phyloP scores from a whole-genome alignment of 2,329 filamentous ascomycete species.

The Sporothrix euskadiensis region DNA sequence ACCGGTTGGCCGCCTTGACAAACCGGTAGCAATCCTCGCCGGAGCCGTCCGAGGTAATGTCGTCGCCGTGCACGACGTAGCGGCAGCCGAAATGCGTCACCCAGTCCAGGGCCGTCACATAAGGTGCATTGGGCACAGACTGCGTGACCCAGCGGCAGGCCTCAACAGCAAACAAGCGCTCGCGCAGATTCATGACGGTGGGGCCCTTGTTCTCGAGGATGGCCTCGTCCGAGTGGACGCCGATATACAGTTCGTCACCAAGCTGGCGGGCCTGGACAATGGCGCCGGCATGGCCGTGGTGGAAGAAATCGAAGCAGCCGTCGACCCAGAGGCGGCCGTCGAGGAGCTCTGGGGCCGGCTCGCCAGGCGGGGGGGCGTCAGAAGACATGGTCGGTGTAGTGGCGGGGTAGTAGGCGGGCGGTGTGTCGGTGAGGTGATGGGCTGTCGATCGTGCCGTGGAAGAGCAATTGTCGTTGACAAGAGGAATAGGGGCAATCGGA shows the following conservation, averaged over 20 bases:
- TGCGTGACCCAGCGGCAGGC: slow-evolving; percentile 93
- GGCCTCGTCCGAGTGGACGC: slow-evolving; percentile 92
- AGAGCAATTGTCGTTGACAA: neutral
- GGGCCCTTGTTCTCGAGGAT: slow-evolving; percentile 97
- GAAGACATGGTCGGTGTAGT: slow-evolving; percentile 24
- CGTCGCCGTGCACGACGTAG: slow-evolving; percentile 58
- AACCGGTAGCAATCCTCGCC: slow-evolving; percentile 98
- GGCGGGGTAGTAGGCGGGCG: neutral
- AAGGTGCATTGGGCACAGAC: slow-evolving; percentile 82
- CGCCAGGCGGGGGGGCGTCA: slow-evolving; percentile 43
- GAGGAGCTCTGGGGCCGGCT: slow-evolving; percentile 56
- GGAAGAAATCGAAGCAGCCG: slow-evolving; percentile 98
- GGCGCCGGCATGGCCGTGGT: slow-evolving; percentile 95
- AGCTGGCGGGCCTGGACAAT: slow-evolving; percentile 94
- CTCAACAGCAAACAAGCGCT: slow-evolving; percentile 86
- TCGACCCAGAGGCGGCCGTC: slow-evolving; percentile 92
- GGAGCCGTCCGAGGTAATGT: slow-evolving; percentile 67
- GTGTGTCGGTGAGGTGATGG: neutral
- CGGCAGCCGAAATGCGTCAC: slow-evolving; percentile 93
- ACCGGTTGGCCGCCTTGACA: slow-evolving; percentile 89
- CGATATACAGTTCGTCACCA: slow-evolving; percentile 83
- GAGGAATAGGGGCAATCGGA: neutral
- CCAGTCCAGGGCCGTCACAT: slow-evolving; percentile 91
- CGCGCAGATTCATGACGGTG: slow-evolving; percentile 90
- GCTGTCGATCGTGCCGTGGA: neutral